Evolutionary conservation across 108 stramenopile genomes (phyloP).

Genomic region (Seminavis robusta): DNA sequence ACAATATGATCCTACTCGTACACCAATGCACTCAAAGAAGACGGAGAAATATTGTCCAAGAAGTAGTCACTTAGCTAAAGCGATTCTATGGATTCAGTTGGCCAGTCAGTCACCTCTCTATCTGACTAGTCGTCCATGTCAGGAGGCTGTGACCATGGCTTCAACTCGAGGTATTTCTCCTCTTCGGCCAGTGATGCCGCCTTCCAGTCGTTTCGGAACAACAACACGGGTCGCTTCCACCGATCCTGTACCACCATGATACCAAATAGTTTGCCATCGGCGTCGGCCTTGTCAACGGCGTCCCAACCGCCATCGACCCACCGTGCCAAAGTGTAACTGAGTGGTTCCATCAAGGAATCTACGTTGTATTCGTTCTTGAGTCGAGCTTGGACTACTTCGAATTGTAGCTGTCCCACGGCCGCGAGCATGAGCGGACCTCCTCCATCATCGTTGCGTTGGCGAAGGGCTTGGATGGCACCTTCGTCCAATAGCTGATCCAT

Average conservation of each 20-base stretch:
- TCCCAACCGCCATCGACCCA: constrained; percentile 95
- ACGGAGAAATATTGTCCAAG: no score
- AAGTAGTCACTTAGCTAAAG: no score
- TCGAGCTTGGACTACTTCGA: constrained; percentile 92
- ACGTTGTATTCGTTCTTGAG: constrained; percentile 91
- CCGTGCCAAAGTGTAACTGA: constrained; percentile 86
- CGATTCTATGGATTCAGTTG: no score
- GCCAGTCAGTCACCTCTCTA: no score
- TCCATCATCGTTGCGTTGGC: constrained; percentile 91
- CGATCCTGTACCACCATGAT: constrained; percentile 90
- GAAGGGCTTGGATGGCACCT: constrained; percentile 91
- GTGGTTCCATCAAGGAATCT: constrained; percentile 80
- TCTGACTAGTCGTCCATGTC: constrained; percentile 44
- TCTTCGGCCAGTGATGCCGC: constrained; percentile 78
- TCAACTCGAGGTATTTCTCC: constrained; percentile 63
- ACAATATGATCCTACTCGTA: no score
- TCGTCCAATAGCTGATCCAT: constrained; percentile 90
- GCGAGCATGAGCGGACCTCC: constrained; percentile 90
- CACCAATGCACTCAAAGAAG: no score
- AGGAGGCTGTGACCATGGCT: constrained; percentile 75
- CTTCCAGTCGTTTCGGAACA: constrained; percentile 97
- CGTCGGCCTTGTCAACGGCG: constrained; percentile 88
- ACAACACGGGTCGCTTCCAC: constrained; percentile 87
- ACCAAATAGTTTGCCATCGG: constrained; percentile 88
- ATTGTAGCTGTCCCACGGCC: constrained; percentile 94